Conservation (phyloP, 192 early-diverging fungal species). For the Mortierella hygrophila region DNA sequence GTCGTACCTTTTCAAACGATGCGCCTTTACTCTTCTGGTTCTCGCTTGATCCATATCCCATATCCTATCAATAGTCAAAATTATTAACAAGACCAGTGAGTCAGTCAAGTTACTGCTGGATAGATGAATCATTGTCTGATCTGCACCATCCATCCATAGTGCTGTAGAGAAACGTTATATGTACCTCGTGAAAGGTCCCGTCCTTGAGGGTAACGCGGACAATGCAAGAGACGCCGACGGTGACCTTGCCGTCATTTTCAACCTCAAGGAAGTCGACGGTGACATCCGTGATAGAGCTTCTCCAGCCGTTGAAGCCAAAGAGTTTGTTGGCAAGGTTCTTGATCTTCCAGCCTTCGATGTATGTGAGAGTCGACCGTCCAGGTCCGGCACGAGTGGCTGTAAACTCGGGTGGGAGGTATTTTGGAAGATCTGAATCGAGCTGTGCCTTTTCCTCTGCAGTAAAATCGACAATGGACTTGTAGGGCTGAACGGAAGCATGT, state of each 20-base stretch:
- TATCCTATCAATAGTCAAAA: constrained; percentile 65
- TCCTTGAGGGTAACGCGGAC: constrained; percentile 89
- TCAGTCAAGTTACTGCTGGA: neutral
- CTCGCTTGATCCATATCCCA: constrained; percentile 89
- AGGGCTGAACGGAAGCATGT: neutral
- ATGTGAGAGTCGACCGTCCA: constrained; percentile 77
- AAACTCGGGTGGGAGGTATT: constrained; percentile 79
- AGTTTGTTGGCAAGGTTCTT: constrained; percentile 92
- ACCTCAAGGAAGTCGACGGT: constrained; percentile 82
- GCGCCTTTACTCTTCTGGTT: constrained; percentile 79
- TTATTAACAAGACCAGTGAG: neutral
- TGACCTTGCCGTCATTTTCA: constrained; percentile 60
- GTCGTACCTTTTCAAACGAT: constrained; percentile 87
- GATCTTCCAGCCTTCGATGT: constrained; percentile 86
- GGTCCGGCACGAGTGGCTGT: constrained; percentile 75
- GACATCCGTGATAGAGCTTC: constrained; percentile 75
- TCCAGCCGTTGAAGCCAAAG: constrained; percentile 98
- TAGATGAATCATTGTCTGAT: neutral
- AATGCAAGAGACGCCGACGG: constrained; percentile 79
- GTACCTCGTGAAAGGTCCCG: constrained; percentile 87
- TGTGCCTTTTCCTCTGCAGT: constrained; percentile 31
- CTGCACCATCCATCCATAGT: neutral
- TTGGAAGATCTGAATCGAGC: constrained; percentile 55
- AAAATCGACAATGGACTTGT: constrained; percentile 13
- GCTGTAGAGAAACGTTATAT: neutral